Evolutionary conservation across 2,329 filamentous ascomycete species (phyloP).

Genomic region (Ramularia collo-cygni): DNA sequence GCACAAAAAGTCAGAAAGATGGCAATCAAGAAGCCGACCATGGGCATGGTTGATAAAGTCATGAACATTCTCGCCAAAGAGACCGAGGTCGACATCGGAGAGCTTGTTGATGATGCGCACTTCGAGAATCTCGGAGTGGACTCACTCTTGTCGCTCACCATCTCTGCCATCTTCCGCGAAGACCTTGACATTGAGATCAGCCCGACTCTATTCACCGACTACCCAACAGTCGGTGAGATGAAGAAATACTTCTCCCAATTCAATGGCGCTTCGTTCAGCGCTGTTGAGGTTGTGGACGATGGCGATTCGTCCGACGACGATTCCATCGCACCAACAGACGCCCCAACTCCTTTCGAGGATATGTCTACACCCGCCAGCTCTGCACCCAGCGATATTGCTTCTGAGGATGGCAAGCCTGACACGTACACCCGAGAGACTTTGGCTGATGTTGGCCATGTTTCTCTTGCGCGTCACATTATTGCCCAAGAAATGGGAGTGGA

Average conservation of each 20-base stretch:
- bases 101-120: conserved; percentile 53
- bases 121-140: conserved; percentile 58
- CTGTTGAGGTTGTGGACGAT: conserved; percentile 24
- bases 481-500: conserved; percentile 60
- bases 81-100: conserved; percentile 51
- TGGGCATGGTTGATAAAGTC: conserved; percentile 45
- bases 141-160: conserved; percentile 54
- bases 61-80: conserved; percentile 63
- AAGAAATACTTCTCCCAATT: conserved; percentile 50
- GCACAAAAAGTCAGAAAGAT: conserved; percentile 42
- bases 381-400: conserved; percentile 36
- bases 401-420: conserved; percentile 36
- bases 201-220: conserved; percentile 54
- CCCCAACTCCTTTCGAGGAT: conserved; percentile 38
- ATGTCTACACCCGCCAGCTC: conserved; percentile 45
- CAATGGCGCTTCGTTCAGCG: conserved; percentile 31
- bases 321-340: conserved; percentile 35
- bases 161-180: conserved; percentile 56
- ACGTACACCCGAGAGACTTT: conserved; percentile 28
- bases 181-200: conserved; percentile 54
- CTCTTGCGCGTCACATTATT: conserved; percentile 43
- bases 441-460: conserved; percentile 34
- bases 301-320: conserved; percentile 35
- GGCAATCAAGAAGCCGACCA: conserved; percentile 47
- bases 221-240: conserved; percentile 53